Conservation (phyloP, 2,329 filamentous ascomycete genomes). For the Colletotrichum gloeosporioides region DNA sequence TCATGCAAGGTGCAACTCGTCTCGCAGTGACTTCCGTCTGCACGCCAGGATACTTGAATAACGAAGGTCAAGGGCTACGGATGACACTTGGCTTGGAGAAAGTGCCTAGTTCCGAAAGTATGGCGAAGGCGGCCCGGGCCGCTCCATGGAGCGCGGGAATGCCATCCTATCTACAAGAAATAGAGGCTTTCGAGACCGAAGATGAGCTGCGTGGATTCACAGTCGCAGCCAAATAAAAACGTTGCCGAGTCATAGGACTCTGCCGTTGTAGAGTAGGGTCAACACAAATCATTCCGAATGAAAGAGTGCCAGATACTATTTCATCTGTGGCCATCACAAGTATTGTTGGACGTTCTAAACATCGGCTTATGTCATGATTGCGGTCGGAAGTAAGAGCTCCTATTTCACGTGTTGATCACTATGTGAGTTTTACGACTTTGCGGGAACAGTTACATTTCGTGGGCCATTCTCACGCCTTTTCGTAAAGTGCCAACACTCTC, state of each 20-base stretch:
- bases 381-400: too few relatives aligned
- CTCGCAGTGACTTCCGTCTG: not conserved
- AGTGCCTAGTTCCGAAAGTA: not conserved
- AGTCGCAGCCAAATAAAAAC: not conserved
- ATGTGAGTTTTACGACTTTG: too few relatives aligned
- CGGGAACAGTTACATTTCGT: too few relatives aligned
- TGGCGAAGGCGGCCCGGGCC: not conserved
- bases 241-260: not conserved
- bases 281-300: too few relatives aligned
- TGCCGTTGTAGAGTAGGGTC: rapidly evolving
- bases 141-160: not conserved
- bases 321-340: too few relatives aligned
- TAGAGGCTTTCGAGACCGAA: not conserved
- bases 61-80: not conserved
- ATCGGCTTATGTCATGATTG: too few relatives aligned
- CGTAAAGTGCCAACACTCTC: not conserved
- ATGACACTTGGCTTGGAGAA: not conserved
- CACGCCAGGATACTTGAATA: not conserved
- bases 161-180: not conserved
- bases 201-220: not conserved
- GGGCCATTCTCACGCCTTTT: too few relatives aligned
- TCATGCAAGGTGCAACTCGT: not conserved
- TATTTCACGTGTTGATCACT: too few relatives aligned
- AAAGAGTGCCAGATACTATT: too few relatives aligned
- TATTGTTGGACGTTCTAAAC: too few relatives aligned